Evolutionary conservation across 148 eudicot species (phyloP).

Genomic region (Cornus suecica): DNA sequence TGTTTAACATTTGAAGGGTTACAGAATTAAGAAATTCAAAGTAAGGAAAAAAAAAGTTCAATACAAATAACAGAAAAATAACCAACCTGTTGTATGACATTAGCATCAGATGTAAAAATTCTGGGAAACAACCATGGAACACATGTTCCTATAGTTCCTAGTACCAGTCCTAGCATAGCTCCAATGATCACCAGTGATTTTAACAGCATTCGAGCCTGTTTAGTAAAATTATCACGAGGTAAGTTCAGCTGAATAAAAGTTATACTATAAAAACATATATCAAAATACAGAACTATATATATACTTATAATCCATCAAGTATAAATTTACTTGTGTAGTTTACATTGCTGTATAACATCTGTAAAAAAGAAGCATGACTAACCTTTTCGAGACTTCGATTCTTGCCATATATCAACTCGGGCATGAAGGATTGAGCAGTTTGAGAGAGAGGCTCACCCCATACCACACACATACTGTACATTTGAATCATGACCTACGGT

Average conservation of each 20-base stretch:
- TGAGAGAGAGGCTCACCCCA: slow-evolving; percentile 98
- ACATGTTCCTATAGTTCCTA: slow-evolving; percentile 61
- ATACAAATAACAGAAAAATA: too few species aligned
- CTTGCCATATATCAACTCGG: slow-evolving; percentile 81
- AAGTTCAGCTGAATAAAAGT: not conserved
- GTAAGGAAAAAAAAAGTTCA: not conserved
- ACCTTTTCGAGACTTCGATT: slow-evolving; percentile 76
- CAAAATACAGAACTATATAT: not conserved
- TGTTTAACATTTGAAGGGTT: too few species aligned
- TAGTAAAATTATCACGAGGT: not conserved
- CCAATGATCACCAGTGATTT: slow-evolving; percentile 74
- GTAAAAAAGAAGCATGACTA: slow-evolving; percentile 10
- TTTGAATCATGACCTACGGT: slow-evolving; percentile 73
- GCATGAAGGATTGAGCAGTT: slow-evolving; percentile 98
- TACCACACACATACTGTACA: slow-evolving; percentile 77
- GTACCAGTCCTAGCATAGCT: slow-evolving; percentile 49
- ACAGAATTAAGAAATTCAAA: too few species aligned
- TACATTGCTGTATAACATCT: too few species aligned
- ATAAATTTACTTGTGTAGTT: too few species aligned
- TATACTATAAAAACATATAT: not conserved
- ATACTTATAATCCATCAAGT: too few species aligned
- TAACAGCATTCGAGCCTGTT: slow-evolving; percentile 62
- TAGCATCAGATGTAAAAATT: slow-evolving; percentile 63
- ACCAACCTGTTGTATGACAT: slow-evolving; percentile 57
- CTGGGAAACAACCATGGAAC: slow-evolving; percentile 71